Evolutionary conservation across 2,329 filamentous ascomycete species (phyloP).

Genomic region (Colletotrichum cuscutae): DNA sequence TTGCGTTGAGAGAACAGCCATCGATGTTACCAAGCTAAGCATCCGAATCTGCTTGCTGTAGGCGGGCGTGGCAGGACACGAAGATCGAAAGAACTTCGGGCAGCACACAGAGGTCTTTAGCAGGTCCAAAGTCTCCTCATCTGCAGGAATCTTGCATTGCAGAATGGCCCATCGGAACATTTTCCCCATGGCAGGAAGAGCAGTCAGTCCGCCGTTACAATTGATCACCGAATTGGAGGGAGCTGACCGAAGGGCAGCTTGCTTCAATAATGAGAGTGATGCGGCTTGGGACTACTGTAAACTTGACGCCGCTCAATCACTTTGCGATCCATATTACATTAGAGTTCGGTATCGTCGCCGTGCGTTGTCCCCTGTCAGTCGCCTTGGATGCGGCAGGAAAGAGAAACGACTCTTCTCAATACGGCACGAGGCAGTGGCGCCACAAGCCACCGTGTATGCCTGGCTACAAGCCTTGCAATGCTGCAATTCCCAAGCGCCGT

Average conservation of each 20-base stretch:
- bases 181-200: not conserved
- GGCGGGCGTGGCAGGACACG: not conserved
- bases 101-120: not conserved
- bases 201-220: not conserved
- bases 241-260: not conserved
- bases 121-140: not conserved
- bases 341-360: not conserved
- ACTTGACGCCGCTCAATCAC: not conserved
- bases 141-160: constrained; percentile 27
- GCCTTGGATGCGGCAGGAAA: not conserved
- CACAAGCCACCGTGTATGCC: no score
- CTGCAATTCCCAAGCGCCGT: not conserved
- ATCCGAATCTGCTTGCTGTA: not conserved
- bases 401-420: not conserved
- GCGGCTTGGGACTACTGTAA: not conserved
- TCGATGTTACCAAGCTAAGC: not conserved
- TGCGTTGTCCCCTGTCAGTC: not conserved
- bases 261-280: not conserved
- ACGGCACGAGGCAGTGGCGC: not conserved
- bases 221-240: not conserved
- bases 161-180: constrained; percentile 19
- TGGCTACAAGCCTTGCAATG: not conserved
- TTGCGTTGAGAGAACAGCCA: constrained; percentile 6
- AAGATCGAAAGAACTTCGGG: not conserved
- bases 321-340: not conserved